These are phyloP conservation scores for Candida railenensis DNA, from an alignment of 805 yeast species.

Conservation along the genomic window DNA sequence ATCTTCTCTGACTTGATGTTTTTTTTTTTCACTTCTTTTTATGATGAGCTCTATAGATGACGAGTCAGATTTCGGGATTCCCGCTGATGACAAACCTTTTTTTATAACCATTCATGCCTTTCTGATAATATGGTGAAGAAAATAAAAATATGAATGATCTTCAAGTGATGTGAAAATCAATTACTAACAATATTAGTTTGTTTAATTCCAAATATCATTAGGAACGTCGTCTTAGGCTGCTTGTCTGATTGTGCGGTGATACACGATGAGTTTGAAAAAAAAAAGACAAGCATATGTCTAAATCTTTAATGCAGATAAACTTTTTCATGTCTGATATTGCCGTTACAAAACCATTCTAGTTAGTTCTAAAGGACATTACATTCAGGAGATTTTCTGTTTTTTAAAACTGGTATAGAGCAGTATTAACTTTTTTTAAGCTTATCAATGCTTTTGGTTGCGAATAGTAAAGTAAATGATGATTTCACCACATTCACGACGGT, in stretches of 20 bases:
- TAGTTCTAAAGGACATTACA: slow-evolving; percentile 9
- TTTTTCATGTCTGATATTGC: slow-evolving; percentile 49
- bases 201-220: slow-evolving; percentile 1
- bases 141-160: slow-evolving; percentile 7
- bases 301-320: slow-evolving; percentile 59
- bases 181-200: slow-evolving; percentile 12
- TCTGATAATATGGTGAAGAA: slow-evolving; percentile 42
- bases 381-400: slow-evolving; percentile 11
- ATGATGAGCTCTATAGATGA: slow-evolving; percentile 58
- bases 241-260: slow-evolving; percentile 19
- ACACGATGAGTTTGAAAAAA: slow-evolving; percentile 71
- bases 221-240: not conserved
- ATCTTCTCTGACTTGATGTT: slow-evolving; percentile 5
- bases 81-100: slow-evolving; percentile 85
- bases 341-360: slow-evolving; percentile 1
- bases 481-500: slow-evolving; percentile 53
- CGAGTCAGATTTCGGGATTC: slow-evolving; percentile 95
- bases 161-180: not conserved
- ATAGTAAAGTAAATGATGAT: slow-evolving; percentile 43
- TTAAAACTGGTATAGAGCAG: slow-evolving; percentile 15
- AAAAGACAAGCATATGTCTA: slow-evolving; percentile 99
- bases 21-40: not conserved
- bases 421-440: slow-evolving; percentile 1
- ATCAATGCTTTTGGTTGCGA: no score
- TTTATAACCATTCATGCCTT: slow-evolving; percentile 92